These are phyloP conservation scores for Lathyrus sativus DNA, from an alignment of 306 rosid species.

Conservation along the genomic window DNA sequence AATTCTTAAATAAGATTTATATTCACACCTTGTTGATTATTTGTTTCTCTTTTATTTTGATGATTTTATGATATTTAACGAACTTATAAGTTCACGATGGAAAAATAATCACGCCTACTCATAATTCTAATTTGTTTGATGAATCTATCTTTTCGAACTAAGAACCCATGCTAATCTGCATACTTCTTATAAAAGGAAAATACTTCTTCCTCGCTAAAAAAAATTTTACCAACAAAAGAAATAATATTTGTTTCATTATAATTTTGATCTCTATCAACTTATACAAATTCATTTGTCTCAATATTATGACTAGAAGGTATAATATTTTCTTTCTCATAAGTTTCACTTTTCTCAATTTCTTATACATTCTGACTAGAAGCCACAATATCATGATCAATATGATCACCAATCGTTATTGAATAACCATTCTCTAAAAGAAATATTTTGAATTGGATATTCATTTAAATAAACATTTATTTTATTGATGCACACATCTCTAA, in stretches of 20 bases:
- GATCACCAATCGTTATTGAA: background rate
- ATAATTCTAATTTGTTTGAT: slow-evolving; percentile 2
- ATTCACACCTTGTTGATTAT: slow-evolving; percentile 4
- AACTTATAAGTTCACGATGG: background rate
- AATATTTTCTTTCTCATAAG: background rate
- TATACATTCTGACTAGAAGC: background rate
- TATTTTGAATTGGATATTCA: background rate
- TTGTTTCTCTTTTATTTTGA: background rate
- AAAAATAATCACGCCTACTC: background rate
- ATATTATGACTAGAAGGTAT: no score
- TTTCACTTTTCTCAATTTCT: background rate
- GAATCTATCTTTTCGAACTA: background rate
- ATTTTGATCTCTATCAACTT: no score
- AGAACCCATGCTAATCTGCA: no score
- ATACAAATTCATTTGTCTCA: no score
- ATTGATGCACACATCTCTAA: no score
- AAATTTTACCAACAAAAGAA: no score
- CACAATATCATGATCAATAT: background rate
- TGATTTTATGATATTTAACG: background rate
- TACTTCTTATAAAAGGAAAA: no score
- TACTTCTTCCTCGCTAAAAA: no score
- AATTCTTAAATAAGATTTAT: slow-evolving; percentile 1
- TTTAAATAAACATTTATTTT: background rate
- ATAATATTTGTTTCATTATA: no score
- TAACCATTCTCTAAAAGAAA: background rate